Conservation (phyloP, 148 eudicot species). For the Fagopyrum tataricum region DNA sequence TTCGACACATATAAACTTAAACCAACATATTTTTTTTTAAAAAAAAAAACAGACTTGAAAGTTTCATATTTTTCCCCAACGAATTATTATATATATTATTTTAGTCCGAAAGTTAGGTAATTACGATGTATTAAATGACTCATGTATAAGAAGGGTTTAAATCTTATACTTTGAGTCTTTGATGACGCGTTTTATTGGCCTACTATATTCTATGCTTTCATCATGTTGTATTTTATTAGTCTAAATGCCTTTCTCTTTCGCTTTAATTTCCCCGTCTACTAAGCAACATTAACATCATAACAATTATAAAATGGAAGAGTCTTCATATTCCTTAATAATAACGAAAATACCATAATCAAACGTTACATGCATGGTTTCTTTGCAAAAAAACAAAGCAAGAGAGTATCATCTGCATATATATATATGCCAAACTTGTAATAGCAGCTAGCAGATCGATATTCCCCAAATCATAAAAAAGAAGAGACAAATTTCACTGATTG, state of each 20-base stretch:
- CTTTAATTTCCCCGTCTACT: background rate
- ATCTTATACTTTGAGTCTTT: too few relatives aligned
- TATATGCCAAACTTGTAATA: background rate
- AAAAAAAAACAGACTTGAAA: too few relatives aligned
- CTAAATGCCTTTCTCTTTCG: conserved; percentile 5
- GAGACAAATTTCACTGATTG: background rate
- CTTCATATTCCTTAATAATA: background rate
- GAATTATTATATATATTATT: too few relatives aligned
- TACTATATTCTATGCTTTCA: too few relatives aligned
- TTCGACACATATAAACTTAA: too few relatives aligned
- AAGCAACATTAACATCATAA: background rate
- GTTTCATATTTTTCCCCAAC: too few relatives aligned
- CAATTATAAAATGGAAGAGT: background rate
- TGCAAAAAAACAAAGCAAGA: background rate
- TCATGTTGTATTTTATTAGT: background rate
- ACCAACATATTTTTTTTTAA: too few relatives aligned
- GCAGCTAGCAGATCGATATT: background rate
- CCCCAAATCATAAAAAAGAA: background rate
- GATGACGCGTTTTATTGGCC: too few relatives aligned
- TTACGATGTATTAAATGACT: too few relatives aligned
- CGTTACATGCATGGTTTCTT: background rate
- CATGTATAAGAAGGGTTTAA: too few relatives aligned
- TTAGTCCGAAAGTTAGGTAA: too few relatives aligned
- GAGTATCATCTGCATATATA: background rate
- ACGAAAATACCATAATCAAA: background rate